phyloP scores from a whole-genome alignment of 2,329 filamentous ascomycete genomes.

The Diaporthe ilicicola region DNA sequence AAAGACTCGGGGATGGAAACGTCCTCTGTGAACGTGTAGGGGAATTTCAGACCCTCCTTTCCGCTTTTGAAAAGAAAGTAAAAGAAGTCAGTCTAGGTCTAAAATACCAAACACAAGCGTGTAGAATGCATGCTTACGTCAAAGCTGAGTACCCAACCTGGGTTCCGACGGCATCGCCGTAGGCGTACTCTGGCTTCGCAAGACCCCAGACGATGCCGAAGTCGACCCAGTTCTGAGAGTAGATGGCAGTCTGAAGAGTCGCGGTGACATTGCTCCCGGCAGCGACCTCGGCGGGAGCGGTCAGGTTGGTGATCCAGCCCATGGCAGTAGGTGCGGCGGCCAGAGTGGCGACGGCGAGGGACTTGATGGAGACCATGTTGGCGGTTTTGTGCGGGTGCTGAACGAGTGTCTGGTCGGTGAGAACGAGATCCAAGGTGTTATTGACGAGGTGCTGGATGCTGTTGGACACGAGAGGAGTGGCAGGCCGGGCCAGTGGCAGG shows the following conservation, averaged over 20 bases:
- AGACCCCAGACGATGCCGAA: slow-evolving; percentile 44
- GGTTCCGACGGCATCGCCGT: slow-evolving; percentile 39
- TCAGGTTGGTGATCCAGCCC: slow-evolving; percentile 39
- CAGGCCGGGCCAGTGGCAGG: background rate
- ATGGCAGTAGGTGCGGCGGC: slow-evolving; percentile 37
- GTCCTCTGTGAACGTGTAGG: slow-evolving; percentile 24
- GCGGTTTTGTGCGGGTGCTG: background rate
- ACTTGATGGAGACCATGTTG: slow-evolving; percentile 31
- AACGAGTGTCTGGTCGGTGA: background rate
- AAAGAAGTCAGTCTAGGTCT: background rate
- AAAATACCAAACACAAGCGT: background rate
- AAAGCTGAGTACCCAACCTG: slow-evolving; percentile 41
- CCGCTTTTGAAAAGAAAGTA: background rate
- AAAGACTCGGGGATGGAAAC: slow-evolving; percentile 18
- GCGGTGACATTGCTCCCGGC: slow-evolving; percentile 40
- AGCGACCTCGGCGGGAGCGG: slow-evolving; percentile 36
- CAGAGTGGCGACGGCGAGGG: slow-evolving; percentile 36
- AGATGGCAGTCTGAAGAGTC: slow-evolving; percentile 41
- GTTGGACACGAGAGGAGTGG: background rate
- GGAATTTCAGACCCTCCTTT: slow-evolving; percentile 18
- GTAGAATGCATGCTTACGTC: background rate
- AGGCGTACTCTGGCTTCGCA: slow-evolving; percentile 26
- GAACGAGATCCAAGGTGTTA: background rate
- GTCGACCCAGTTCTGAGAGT: slow-evolving; percentile 47
- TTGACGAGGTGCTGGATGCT: slow-evolving; percentile 13